A percentile compares a stretch with the other conserved stretches of the same genome.
Conservation (phyloP, 2,329 filamentous ascomycete genomes). For the Pleomassaria siparia region DNA sequence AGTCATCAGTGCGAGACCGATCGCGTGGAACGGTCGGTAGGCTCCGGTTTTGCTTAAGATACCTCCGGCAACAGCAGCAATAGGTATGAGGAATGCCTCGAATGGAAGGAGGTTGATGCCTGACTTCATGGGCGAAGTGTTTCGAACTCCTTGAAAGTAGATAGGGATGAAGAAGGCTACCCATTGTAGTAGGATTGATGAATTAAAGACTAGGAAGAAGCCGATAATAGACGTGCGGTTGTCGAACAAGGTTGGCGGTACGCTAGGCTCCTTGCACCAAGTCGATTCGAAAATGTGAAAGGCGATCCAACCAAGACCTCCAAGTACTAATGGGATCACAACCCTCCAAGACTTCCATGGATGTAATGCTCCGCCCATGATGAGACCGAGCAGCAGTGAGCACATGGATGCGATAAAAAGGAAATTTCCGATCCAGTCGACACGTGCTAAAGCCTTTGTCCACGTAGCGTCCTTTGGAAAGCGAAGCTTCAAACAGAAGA, state of each 20-base stretch:
- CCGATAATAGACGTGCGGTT: constrained; percentile 7
- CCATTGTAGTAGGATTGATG: constrained; percentile 7
- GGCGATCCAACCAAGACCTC: constrained; percentile 41
- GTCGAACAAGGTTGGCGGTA: constrained; percentile 7
- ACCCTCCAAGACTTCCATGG: constrained; percentile 44
- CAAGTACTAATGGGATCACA: constrained; percentile 48
- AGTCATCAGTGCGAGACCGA: constrained; percentile 6
- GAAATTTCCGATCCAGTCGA: constrained; percentile 48
- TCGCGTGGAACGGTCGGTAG: constrained; percentile 13
- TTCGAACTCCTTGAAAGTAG: constrained; percentile 33
- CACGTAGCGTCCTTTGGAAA: constrained; percentile 19
- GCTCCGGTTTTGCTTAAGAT: constrained; percentile 23
- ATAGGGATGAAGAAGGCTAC: constrained; percentile 18
- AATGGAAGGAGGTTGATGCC: constrained; percentile 38
- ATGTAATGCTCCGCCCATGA: constrained; percentile 28
- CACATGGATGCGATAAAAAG: constrained; percentile 43
- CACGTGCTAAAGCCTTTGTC: constrained; percentile 19
- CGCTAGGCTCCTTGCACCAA: background rate
- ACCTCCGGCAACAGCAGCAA: constrained; percentile 3
- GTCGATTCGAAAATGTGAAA: constrained; percentile 37
- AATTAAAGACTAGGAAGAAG: constrained; percentile 4
- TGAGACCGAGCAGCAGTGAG: constrained; percentile 44
- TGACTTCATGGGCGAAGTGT: constrained; percentile 30
- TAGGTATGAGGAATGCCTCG: constrained; percentile 10
- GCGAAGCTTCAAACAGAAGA: constrained; percentile 43